A percentile compares a stretch with the other conserved stretches of the same genome.
phyloP scores from a whole-genome alignment of 73 alveolate species.

The Paramecium caudatum region DNA sequence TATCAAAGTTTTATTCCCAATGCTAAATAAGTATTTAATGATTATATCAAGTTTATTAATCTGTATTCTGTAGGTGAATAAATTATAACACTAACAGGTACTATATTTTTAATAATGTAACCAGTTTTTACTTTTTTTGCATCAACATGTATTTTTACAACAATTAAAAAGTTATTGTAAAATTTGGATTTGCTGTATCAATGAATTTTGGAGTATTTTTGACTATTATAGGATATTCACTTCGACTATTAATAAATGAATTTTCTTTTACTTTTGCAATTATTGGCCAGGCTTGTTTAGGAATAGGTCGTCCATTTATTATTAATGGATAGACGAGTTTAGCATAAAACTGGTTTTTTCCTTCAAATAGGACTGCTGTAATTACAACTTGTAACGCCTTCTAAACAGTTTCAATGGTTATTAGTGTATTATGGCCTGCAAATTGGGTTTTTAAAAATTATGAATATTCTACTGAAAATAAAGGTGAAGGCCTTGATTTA shows the following conservation, averaged over 20 bases:
- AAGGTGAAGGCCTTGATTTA: neutral
- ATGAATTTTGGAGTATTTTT: neutral
- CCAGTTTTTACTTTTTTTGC: slow-evolving; percentile 64
- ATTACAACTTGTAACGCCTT: slow-evolving; percentile 7
- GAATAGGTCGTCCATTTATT: slow-evolving; percentile 56
- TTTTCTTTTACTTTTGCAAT: slow-evolving; percentile 4
- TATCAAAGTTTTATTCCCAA: slow-evolving; percentile 50
- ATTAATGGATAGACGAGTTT: slow-evolving; percentile 2
- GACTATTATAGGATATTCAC: slow-evolving; percentile 29
- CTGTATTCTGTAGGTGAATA: neutral
- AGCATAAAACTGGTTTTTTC: slow-evolving; percentile 58
- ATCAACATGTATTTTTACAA: neutral
- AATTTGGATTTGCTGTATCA: slow-evolving; percentile 42
- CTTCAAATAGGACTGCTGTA: slow-evolving; percentile 49
- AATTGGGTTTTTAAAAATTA: slow-evolving; percentile 22
- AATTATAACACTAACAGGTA: slow-evolving; percentile 19
- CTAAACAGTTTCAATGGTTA: slow-evolving; percentile 18
- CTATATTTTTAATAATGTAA: slow-evolving; percentile 56
- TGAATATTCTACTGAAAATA: neutral
- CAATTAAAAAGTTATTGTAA: slow-evolving; percentile 24
- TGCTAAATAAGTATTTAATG: slow-evolving; percentile 14
- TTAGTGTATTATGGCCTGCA: slow-evolving; percentile 40
- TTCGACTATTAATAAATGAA: slow-evolving; percentile 38
- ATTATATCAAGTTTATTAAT: neutral
- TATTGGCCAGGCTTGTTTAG: slow-evolving; percentile 21